phyloP scores from a whole-genome alignment of 805 yeast genomes.

The Hanseniaspora clermontiae region DNA sequence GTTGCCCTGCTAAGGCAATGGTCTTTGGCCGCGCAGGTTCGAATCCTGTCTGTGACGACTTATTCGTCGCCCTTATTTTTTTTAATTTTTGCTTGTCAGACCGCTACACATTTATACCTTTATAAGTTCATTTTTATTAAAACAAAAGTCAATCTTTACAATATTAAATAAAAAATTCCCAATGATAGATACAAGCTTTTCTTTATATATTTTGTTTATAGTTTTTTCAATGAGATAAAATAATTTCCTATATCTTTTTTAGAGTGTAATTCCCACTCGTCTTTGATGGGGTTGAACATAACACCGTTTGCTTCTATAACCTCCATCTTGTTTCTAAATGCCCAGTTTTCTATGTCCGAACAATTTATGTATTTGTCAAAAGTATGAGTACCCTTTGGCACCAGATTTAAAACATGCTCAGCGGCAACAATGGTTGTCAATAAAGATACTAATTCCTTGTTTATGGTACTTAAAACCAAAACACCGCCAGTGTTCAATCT shows the following conservation, averaged over 20 bases:
- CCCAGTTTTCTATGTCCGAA: slow-evolving; percentile 55
- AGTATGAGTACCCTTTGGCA: slow-evolving; percentile 88
- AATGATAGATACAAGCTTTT: background rate
- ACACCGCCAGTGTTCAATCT: slow-evolving; percentile 68
- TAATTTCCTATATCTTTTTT: slow-evolving; percentile 64
- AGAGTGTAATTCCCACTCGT: slow-evolving; percentile 69
- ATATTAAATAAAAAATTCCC: too few species aligned
- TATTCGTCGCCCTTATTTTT: background rate
- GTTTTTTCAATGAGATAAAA: slow-evolving; percentile 62
- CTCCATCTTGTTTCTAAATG: slow-evolving; percentile 32
- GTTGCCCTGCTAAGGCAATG: slow-evolving; percentile 15
- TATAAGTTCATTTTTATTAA: too few species aligned
- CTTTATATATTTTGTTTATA: background rate
- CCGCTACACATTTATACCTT: background rate
- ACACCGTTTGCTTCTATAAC: slow-evolving; percentile 66
- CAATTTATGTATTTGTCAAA: slow-evolving; percentile 74
- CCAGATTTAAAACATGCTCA: slow-evolving; percentile 65
- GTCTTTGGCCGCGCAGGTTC: slow-evolving; percentile 15
- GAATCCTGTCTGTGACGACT: slow-evolving; percentile 14
- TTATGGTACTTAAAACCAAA: slow-evolving; percentile 80
- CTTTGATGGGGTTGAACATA: slow-evolving; percentile 57
- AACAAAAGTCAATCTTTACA: too few species aligned
- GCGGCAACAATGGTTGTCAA: slow-evolving; percentile 87
- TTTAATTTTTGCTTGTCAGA: background rate
- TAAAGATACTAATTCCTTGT: slow-evolving; percentile 77